Percentiles rank a stretch among this genome's conserved stretches.
Conservation (phyloP, 2,329 filamentous ascomycete species). For the Fusarium guadeloupense region DNA sequence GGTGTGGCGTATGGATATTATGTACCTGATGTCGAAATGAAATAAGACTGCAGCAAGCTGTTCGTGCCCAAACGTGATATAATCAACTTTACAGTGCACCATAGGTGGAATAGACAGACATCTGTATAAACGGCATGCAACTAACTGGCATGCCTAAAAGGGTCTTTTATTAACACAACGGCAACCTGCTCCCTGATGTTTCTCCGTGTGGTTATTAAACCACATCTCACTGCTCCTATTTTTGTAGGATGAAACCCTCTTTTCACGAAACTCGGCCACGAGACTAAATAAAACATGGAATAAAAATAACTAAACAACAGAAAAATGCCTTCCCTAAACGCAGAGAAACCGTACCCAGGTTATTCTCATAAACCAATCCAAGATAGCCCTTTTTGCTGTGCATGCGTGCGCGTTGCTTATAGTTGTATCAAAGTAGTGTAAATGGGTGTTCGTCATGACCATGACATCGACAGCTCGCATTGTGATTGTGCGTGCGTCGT, state of each 20-base stretch:
- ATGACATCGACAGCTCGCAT: slow-evolving; percentile 6
- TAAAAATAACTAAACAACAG: not conserved
- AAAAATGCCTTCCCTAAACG: slow-evolving; percentile 7
- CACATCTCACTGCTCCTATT: slow-evolving; percentile 7
- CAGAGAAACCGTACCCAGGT: slow-evolving; percentile 24
- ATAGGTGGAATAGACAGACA: not conserved
- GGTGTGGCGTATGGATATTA: slow-evolving; percentile 40
- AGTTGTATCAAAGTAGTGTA: slow-evolving; percentile 6
- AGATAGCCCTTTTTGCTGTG: slow-evolving; percentile 22
- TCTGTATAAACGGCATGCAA: slow-evolving; percentile 25
- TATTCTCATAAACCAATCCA: slow-evolving; percentile 27
- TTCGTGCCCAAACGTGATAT: not conserved
- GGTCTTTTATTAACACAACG: slow-evolving; percentile 34
- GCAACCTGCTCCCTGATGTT: slow-evolving; percentile 11
- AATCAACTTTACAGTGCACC: not conserved
- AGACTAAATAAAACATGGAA: slow-evolving; percentile 1
- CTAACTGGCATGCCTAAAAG: slow-evolving; percentile 26
- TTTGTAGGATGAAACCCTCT: slow-evolving; percentile 6
- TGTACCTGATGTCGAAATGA: slow-evolving; percentile 46
- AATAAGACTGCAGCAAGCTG: slow-evolving; percentile 34
- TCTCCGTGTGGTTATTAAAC: slow-evolving; percentile 1
- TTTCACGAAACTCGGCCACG: slow-evolving; percentile 8
- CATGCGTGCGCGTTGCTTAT: slow-evolving; percentile 17
- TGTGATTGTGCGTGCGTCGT: not conserved
- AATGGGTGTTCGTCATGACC: slow-evolving; percentile 9